Percentiles rank a stretch among this genome's conserved stretches.
These are phyloP conservation scores for Cercospora beticola DNA, from an alignment of 2,329 filamentous ascomycete genomes.

Conservation along the genomic window DNA sequence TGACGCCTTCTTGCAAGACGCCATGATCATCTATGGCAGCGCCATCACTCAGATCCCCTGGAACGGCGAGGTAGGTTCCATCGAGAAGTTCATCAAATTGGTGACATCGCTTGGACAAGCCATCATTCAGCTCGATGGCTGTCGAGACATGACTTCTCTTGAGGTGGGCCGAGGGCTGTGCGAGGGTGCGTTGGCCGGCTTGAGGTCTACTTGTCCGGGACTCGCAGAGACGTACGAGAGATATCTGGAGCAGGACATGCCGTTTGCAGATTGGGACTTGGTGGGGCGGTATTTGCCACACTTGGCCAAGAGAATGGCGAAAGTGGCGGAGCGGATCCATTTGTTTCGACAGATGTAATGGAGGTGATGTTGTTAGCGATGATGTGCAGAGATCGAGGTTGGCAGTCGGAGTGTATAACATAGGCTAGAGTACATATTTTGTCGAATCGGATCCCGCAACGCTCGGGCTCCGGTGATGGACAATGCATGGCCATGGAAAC, in stretches of 20 bases:
- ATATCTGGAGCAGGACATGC: neutral
- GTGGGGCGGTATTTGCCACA: neutral
- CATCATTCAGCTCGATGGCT: neutral
- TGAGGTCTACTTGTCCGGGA: neutral
- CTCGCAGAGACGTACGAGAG: neutral
- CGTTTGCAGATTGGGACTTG: neutral
- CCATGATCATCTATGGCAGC: neutral
- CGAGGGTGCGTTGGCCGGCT: neutral
- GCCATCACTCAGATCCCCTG: neutral
- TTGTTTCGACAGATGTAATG: neutral
- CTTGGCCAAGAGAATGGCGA: neutral
- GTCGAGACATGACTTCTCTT: neutral
- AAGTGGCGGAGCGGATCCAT: neutral
- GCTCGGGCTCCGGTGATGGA: neutral
- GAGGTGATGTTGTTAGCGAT: neutral
- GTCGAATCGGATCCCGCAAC: neutral
- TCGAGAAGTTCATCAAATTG: neutral
- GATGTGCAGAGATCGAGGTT: neutral
- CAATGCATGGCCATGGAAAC: neutral
- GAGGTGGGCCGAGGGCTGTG: neutral
- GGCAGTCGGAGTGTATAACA: neutral
- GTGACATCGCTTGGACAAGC: neutral
- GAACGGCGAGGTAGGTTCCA: neutral
- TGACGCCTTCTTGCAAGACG: neutral
- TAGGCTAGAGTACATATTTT: neutral